Evolutionary conservation across 257 asterid genomes (phyloP).

Genomic region (Nicotiana knightiana): DNA sequence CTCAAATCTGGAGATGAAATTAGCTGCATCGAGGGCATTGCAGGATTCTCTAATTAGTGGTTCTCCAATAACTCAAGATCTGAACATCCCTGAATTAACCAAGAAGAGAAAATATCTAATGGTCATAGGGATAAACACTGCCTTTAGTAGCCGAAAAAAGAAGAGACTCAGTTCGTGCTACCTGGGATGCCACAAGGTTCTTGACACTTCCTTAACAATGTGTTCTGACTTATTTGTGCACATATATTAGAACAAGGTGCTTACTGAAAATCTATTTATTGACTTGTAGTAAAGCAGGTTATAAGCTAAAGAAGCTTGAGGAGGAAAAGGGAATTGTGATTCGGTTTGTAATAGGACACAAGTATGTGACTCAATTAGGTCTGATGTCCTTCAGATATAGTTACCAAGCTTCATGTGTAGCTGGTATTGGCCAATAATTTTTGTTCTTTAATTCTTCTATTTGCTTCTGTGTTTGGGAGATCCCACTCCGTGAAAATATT

Average conservation of each 20-base stretch:
- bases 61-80: constrained; percentile 63
- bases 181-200: constrained; percentile 87
- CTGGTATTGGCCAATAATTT: background rate
- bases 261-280: background rate
- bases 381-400: background rate
- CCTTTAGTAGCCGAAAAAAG: constrained; percentile 86
- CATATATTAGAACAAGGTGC: background rate
- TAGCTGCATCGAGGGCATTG: constrained; percentile 78
- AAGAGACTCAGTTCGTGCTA: constrained; percentile 83
- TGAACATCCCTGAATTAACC: constrained; percentile 45
- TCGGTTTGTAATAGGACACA: constrained; percentile 56
- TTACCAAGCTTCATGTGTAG: background rate
- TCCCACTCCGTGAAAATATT: background rate
- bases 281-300: constrained; percentile 28
- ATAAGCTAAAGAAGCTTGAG: constrained; percentile 47
- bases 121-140: constrained; percentile 79
- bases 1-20: constrained; percentile 78
- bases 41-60: constrained; percentile 70
- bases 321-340: constrained; percentile 51
- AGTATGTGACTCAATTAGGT: constrained; percentile 20
- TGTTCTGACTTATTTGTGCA: background rate
- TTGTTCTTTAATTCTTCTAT: background rate
- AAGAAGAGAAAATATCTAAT: constrained; percentile 66
- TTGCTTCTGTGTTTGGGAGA: background rate
- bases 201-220: constrained; percentile 8